Conservation (phyloP, 2,329 filamentous ascomycete species). For the Ceratocystis alfenasii region DNA sequence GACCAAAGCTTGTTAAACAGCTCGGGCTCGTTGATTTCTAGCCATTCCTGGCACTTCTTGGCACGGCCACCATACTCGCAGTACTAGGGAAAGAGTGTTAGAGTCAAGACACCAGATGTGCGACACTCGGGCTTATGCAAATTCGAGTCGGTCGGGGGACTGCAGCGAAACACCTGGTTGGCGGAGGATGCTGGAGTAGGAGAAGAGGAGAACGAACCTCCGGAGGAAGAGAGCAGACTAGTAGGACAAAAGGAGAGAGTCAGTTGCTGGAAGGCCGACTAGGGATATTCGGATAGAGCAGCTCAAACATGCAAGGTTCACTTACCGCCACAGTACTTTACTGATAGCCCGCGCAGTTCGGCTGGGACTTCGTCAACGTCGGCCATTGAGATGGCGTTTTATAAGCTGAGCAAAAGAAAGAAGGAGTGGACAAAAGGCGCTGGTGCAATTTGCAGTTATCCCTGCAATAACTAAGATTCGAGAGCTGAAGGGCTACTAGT, state of each 20-base stretch:
- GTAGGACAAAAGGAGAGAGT: slow-evolving; percentile 3
- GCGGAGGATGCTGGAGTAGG: not conserved
- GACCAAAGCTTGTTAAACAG: slow-evolving; percentile 78
- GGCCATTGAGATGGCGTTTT: slow-evolving; percentile 19
- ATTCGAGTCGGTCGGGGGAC: slow-evolving; percentile 13
- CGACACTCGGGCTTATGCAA: not conserved
- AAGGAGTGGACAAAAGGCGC: not conserved
- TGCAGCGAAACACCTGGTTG: slow-evolving; percentile 13
- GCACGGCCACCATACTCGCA: slow-evolving; percentile 96
- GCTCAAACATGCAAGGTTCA: slow-evolving; percentile 18
- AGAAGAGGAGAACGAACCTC: slow-evolving; percentile 39
- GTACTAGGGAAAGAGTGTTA: slow-evolving; percentile 50
- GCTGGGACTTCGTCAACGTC: slow-evolving; percentile 20
- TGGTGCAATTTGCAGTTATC: not conserved
- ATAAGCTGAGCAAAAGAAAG: not conserved
- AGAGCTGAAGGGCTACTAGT: too few relatives aligned
- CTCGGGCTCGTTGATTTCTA: slow-evolving; percentile 58
- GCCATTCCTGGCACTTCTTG: slow-evolving; percentile 96
- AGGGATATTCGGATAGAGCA: too few relatives aligned
- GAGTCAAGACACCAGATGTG: slow-evolving; percentile 1
- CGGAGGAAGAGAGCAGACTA: slow-evolving; percentile 53
- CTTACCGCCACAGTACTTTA: slow-evolving; percentile 49
- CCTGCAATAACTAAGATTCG: not conserved
- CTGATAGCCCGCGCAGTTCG: slow-evolving; percentile 24
- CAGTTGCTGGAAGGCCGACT: not conserved